These are phyloP conservation scores for Syzygium grande DNA, from an alignment of 345 rosid species.

Conservation along the genomic window DNA sequence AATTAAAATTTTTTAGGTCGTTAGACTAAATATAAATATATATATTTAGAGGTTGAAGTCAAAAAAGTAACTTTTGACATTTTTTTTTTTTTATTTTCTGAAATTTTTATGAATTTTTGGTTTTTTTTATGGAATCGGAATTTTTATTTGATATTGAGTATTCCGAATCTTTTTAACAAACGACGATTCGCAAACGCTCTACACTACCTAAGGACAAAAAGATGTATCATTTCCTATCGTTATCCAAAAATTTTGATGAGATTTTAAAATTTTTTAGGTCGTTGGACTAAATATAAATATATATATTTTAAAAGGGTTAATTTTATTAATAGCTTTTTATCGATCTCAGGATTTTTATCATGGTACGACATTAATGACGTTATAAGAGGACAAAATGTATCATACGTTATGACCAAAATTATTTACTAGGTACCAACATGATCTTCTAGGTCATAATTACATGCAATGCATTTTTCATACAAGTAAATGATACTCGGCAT, in stretches of 20 bases:
- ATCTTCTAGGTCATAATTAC: not conserved
- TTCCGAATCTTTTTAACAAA: no score
- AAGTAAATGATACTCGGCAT: not conserved
- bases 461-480: not conserved
- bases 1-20: not conserved
- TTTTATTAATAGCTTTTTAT: not conserved
- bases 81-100: no score
- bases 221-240: rapidly evolving
- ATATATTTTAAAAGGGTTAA: no score
- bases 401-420: rapidly evolving
- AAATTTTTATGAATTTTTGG: no score
- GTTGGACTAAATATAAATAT: no score
- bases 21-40: not conserved
- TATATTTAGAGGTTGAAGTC: not conserved
- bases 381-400: no score
- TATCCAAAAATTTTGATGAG: not conserved
- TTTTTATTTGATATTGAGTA: not conserved
- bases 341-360: rapidly evolving
- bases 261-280: no score
- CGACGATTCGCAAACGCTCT: no score
- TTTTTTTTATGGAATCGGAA: not conserved
- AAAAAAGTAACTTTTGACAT: not conserved
- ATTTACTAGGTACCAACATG: not conserved
- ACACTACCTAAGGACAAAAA: not conserved
- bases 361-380: no score